Percentiles rank a stretch among this genome's conserved stretches.
Evolutionary conservation across 345 rosid genomes (phyloP).

Genomic region (Syzygium oleosum): DNA sequence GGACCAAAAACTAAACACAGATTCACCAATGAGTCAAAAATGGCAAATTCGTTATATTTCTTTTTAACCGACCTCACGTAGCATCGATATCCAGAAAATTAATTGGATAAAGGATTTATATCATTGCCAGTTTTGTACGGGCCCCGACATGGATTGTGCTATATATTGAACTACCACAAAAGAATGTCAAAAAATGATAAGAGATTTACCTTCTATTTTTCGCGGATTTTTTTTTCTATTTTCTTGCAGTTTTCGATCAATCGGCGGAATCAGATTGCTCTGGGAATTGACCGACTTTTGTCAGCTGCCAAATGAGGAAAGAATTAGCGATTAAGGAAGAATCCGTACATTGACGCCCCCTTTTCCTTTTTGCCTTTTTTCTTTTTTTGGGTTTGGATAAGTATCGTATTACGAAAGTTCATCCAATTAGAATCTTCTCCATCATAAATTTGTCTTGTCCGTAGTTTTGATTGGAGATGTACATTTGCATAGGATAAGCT

Average conservation of each 20-base stretch:
- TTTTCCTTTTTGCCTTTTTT: not conserved
- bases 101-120: not conserved
- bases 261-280: not conserved
- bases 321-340: not conserved
- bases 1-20: not conserved
- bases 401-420: not conserved
- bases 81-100: not conserved
- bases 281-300: not conserved
- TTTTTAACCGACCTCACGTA: not conserved
- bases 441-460: not conserved
- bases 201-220: not conserved
- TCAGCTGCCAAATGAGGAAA: not conserved
- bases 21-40: not conserved
- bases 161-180: not conserved
- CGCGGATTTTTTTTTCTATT: not conserved
- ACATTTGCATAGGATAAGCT: not conserved
- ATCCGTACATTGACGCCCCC: not conserved
- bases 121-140: not conserved
- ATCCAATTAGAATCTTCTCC: not conserved
- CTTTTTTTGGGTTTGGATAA: not conserved
- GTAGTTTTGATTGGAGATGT: not conserved
- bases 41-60: not conserved
- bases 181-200: not conserved
- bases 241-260: not conserved
- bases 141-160: not conserved